A percentile compares a stretch with the other conserved stretches of the same genome.
These are phyloP conservation scores for Schizochytrium sp. DNA, from an alignment of 108 stramenopile species.

Conservation along the genomic window DNA sequence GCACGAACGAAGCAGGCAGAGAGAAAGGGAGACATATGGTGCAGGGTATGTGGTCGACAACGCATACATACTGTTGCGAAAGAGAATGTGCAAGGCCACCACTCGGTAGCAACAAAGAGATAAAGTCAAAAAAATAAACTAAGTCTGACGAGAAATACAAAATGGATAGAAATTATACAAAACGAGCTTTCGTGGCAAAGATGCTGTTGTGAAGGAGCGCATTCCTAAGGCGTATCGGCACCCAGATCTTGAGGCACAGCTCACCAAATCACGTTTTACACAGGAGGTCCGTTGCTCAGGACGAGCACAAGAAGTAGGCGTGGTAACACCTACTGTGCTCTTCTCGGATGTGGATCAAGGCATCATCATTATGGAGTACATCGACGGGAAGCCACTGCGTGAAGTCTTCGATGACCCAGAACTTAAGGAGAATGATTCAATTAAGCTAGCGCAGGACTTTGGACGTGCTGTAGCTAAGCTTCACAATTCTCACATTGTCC, in stretches of 20 bases:
- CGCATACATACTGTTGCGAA: too few relatives aligned
- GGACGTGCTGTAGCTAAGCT: slow-evolving; percentile 85
- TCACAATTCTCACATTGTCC: slow-evolving; percentile 88
- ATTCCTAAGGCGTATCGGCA: slow-evolving; percentile 93
- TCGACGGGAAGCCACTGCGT: slow-evolving; percentile 69
- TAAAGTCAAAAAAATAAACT: too few relatives aligned
- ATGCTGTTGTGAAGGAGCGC: slow-evolving; percentile 87
- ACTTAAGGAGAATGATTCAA: not conserved
- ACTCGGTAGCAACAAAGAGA: too few relatives aligned
- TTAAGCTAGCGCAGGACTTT: slow-evolving; percentile 64
- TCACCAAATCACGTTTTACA: slow-evolving; percentile 87
- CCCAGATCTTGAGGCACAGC: slow-evolving; percentile 86
- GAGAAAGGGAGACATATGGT: too few relatives aligned
- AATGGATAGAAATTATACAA: not conserved
- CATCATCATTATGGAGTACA: slow-evolving; percentile 71
- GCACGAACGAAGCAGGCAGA: too few relatives aligned
- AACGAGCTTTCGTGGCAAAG: slow-evolving; percentile 24
- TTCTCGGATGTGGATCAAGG: slow-evolving; percentile 77
- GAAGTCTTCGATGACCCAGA: slow-evolving; percentile 65
- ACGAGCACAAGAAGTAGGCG: slow-evolving; percentile 77
- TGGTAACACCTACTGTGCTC: slow-evolving; percentile 77
- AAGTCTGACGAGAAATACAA: too few relatives aligned
- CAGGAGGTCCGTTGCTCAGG: slow-evolving; percentile 81
- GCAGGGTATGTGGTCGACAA: too few relatives aligned
- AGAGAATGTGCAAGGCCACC: too few relatives aligned